Evolutionary conservation across 176 grass and related monocot species (phyloP), one percentile per base, ranked within the genome.

Genomic region (Zizania latifolia): DNA sequence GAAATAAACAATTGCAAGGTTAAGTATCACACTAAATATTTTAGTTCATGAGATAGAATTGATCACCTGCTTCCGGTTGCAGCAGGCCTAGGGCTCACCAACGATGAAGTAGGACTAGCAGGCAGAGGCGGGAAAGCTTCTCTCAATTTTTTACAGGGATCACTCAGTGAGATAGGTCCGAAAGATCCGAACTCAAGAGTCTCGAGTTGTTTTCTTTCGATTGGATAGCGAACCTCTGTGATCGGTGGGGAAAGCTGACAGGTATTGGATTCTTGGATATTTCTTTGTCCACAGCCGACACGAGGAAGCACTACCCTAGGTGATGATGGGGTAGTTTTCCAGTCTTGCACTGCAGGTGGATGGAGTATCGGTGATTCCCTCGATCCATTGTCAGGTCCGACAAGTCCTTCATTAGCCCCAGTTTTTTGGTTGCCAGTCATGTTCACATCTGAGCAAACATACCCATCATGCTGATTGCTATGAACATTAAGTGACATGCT

Each of bases 111-210:
- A 60, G 35, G 35, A 19, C 13, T 48, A 10, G 17, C 10, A 32
- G 53, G 27, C 8, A 64, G 75, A 71, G 33, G 29, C 16, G 62
- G 70, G 79, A 76, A 82, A 5, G 26, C 76, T 72, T 79, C 83
- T 16, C 27, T 34, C 6, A 77, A 76, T n/a, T 77, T 37, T 1
- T 69, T 19, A 1, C 48, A 61, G 60, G 38, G 7, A 15, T 10
- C 38, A 65, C 27, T 23, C 43, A 71, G 46, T 8, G 76, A 75
- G 79, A 84, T 61, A 67, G 86, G 80, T 21, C 68, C 83, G 3
- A 89, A 36, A 22, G 83, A 87, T 62, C 92, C 92, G 22, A 85
- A 87, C 39, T 87, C 77, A 16, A 87, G 2, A 53, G 32, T 60
- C 19, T 63, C 71, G 26, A 43, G 58, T 9, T 17, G 22, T 22